Base-by-base conservation (phyloP, 306 rosid species). In the Lagenaria siceraria region DNA sequence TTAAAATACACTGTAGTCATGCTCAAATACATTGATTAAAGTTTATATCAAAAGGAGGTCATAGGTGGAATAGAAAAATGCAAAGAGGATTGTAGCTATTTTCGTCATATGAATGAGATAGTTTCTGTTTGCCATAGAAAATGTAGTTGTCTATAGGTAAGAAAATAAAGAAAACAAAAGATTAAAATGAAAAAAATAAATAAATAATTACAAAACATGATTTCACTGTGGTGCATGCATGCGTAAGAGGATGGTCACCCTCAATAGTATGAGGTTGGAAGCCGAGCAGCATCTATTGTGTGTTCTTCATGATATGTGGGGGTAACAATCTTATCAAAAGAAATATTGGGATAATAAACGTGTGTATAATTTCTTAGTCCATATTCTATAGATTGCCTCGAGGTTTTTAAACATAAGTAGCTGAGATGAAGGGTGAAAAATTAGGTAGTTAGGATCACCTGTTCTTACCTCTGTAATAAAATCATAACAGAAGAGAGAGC, bases 401-500 rank as follows among this genome's bases (percentile, higher is more conserved):
- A 63, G 24, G 19, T 22, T 56, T 19, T 35, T 13, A 35, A 12
- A 75, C 55, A n/a, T 8, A 14, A 35, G 78, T 6, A 14, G 46
- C 1, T 14, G 66, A 14, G 14, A 43, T 60, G n/a, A 6, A 24
- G 35, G 33, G 36, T 40, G 58, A 35, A 55, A 36, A 35, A 36
- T 24, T 40, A 25, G 24, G 46, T 75, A 51, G 29, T 42, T 8
- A 27, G 35, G 43, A 79, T 74, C 49, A 64, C 73, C 18, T 27
- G 22, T 62, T 78, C 81, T 81, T 83, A 92, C 97, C 97, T 88
- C 85, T 90, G 97, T 78, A 92, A 79, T 59, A 88, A 82, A 84
- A 86, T 71, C 97, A 90, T 92, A 69, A 87, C 97, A 33, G 89
- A 80, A 51, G 94, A 81, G 64, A 90, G 91, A 77, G 87, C 88